Evolutionary conservation across 441 rosid species (phyloP), one percentile per base, ranked within the genome.

Genomic region (Populus hybrid): DNA sequence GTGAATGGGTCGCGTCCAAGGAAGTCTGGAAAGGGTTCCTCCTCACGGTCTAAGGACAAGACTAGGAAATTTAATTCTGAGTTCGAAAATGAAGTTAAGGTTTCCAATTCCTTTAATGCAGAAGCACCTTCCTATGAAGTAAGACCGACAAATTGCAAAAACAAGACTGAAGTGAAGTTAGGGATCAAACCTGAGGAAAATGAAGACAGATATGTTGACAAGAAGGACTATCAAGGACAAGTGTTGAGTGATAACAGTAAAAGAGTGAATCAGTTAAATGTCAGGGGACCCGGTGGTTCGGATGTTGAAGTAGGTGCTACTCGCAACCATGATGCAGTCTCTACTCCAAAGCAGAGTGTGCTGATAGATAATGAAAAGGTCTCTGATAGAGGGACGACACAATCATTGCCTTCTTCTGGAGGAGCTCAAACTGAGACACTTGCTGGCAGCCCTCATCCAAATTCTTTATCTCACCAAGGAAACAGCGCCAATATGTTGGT

Each of bases 31-130:
- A 95, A 89, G 84, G 87, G 86, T 61, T 88, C 90, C 71, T 88
- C 90, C 75, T 91, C 90, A 24, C 82, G 86, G 80, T 88, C 92
- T 64, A 92, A 87, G 88, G 97, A 90, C 79, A 89, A 86, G 87
- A 83, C 67, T 74, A 81, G 78, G 68, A 90, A 84, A 77, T 81
- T 72, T 24, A 88, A 80, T 81, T 76, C 88, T 73, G 93, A 84
- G 69, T 84, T 84, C 79, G 84, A 77, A 40, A 83, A 72, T 81
- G 87, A 26, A 28, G 38, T 67, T 40, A 82, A 78, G 69, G 71
- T 59, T 69, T 79, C 86, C 74, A 80, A 74, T 81, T 80, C 83
- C 76, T 36, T 70, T 71, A 65, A 61, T 66, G 80, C 76, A 24
- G 81, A 75, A 64, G 85, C 61, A 11, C 74, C 85, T 76, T 73